Evolutionary conservation across 202 grass and related monocot genomes (phyloP).

Genomic region (Digitaria exilis): DNA sequence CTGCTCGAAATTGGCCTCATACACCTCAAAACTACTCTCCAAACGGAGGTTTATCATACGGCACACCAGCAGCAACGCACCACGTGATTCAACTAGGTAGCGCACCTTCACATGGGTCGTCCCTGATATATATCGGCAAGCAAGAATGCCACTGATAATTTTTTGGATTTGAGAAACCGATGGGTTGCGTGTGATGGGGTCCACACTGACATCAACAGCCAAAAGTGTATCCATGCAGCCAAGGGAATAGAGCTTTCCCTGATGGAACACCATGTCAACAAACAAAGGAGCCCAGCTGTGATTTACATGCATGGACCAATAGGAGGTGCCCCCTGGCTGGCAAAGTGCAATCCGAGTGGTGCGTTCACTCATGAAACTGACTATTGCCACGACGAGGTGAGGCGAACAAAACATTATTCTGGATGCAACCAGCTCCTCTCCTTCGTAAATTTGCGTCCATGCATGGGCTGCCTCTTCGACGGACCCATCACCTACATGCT

Average conservation of each 20-base stretch:
- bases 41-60: too few relatives aligned
- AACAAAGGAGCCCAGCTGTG: not conserved
- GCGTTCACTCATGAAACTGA: not conserved
- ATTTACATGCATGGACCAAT: not conserved
- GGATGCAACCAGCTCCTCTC: not conserved
- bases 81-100: slow-evolving; percentile 22
- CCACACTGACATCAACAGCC: not conserved
- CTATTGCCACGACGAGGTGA: not conserved
- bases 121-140: too few relatives aligned
- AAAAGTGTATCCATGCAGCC: not conserved
- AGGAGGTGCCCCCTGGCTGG: too few relatives aligned
- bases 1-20: too few relatives aligned
- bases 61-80: slow-evolving; percentile 13
- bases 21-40: too few relatives aligned
- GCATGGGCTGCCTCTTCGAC: not conserved
- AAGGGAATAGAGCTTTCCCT: not conserved
- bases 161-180: too few relatives aligned
- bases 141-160: not conserved
- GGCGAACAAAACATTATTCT: not conserved
- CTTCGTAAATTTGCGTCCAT: not conserved
- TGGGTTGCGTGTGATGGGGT: too few relatives aligned
- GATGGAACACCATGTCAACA: not conserved
- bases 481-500: too few relatives aligned
- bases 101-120: not conserved
- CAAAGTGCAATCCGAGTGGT: too few relatives aligned